Base-by-base conservation (phyloP, 2,329 filamentous ascomycete genomes). In the Gnomoniopsis smithogilvyi region DNA sequence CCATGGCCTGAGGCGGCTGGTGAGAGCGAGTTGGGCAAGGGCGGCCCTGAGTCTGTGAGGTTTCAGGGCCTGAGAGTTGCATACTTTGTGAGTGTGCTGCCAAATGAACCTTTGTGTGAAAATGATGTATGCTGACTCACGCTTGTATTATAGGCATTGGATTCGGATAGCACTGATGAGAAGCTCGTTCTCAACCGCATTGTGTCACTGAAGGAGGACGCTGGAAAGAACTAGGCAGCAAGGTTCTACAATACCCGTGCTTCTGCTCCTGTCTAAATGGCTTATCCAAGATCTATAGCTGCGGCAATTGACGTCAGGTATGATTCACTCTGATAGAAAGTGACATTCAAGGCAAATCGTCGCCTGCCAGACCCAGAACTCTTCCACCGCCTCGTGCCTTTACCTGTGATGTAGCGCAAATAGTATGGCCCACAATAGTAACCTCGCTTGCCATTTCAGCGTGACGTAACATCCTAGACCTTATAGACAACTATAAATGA, bases 51-150 rank as follows among this genome's bases (percentile, higher is more conserved):
- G 74, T 89, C 82, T 56, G 88, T 97, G 7, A 82, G 94, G 51
- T 98, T 98, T 81, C 94, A 98, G 79, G 94, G 87, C 2, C 87
- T 96, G 81, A 83, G 94, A 26, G 90, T 94, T 48, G 94, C 89
- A 11, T 96, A 96, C 71, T 95, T 95, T 76, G 80, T 83, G 62
- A 79, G 80, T 76, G 6, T 7, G 17, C 6, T 8, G 8, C 46
- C 19, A 3, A 6, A 15, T 46, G 24, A 14, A 7, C 2, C 6
- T 30, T 1, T 22, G 0, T 2, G 2, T 7, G n/a, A 46, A 8
- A 12, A 36, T 6, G 10, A 45, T 8, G n/a, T 49, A 26, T 22
- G 50, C 51, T 51, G 33, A 52, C 19, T 38, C 30, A 2, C n/a
- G 15, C 24, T n/a, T 14, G 14, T 10, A 19, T 19, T 8, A 4